Evolutionary conservation across 148 eudicot genomes (phyloP), one percentile per base, ranked within the genome.

Genomic region (Camellia lanceoleosa): DNA sequence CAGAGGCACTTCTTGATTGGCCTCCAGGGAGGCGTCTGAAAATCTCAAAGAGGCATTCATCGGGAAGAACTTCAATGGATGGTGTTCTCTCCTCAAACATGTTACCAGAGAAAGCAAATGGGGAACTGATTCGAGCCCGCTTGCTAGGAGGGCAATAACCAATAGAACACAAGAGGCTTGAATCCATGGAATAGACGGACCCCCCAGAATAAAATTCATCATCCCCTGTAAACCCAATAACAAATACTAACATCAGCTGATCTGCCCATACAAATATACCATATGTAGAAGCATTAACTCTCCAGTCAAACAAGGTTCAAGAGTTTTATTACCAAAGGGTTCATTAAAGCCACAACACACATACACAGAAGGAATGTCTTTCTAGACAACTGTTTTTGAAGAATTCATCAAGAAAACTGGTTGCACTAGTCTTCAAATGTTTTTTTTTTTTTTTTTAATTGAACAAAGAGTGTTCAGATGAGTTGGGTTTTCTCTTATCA

Each of bases 21-120:
- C 88, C 88, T 20, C 83, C 90, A 20, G 94, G 87, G 84, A 96
- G 73, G 23, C 88, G 95, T 79, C 92, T 89, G 78, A 96, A 84
- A 83, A 96, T 91, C 90, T 96, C 99, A 56, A 89, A 92, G 63
- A 96, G 88, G 89, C 97, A 92, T 80, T 94, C 97, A 16, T 96
- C 91, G 0, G 99, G 99, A 83, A 96, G 99, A 69, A 76, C 78
- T 23, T 90, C 88, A 63, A 92, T 88, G 54, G 93, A 84, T 74
- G 92, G 86, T 68, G 77, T 79, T 68, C 75, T 82, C 59, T 84
- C 84, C 79, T 84, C 85, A 38, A 81, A 79, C 18, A 79, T 54
- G 54, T 72, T 65, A 3, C 80, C 85, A 76, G 85, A 83, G 51
- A 80, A 78, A 56, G 85, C 68, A 67, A 71, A 87, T 0, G 93